A percentile compares a stretch with the other conserved stretches of the same genome.
Evolutionary conservation across 441 rosid species (phyloP).

Genomic region (Cnidoscolus chayamansa): DNA sequence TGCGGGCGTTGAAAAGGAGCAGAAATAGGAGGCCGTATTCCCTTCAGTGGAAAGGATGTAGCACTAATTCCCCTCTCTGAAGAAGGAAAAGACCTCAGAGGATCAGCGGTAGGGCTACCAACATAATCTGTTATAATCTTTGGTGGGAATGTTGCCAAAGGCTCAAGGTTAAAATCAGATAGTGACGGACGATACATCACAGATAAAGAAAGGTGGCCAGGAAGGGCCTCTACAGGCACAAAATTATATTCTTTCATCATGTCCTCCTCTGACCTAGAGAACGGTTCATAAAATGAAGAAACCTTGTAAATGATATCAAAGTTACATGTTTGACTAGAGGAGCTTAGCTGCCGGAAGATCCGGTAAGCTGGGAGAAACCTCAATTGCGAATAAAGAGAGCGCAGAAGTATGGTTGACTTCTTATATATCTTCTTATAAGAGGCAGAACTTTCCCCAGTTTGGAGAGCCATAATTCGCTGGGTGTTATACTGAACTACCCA

Average conservation of each 20-base stretch:
- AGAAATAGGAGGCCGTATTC: conserved; percentile 41
- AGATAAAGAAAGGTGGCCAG: conserved; percentile 61
- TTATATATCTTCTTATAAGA: conserved; percentile 72
- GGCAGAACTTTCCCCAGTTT: conserved; percentile 41
- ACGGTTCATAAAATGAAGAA: conserved; percentile 64
- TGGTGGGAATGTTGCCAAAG: conserved; percentile 59
- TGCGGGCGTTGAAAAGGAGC: conserved; percentile 67
- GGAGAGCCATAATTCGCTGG: conserved; percentile 40
- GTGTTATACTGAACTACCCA: conserved; percentile 81
- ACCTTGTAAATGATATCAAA: conserved; percentile 71
- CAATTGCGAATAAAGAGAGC: conserved; percentile 67
- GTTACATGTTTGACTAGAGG: conserved; percentile 53
- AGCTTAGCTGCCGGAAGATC: conserved; percentile 59
- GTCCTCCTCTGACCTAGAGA: conserved; percentile 60
- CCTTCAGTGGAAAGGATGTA: conserved; percentile 59
- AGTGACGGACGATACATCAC: conserved; percentile 64
- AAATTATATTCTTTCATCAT: conserved; percentile 59
- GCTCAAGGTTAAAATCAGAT: conserved; percentile 64
- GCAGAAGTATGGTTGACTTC: conserved; percentile 66
- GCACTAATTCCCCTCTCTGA: conserved; percentile 47
- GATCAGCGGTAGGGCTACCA: conserved; percentile 79
- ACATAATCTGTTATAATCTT: conserved; percentile 78
- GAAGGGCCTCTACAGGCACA: conserved; percentile 70
- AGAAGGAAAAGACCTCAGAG: conserved; percentile 74
- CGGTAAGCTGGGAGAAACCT: conserved; percentile 81